Evolutionary conservation across 768 basidiomycete genomes (phyloP), one percentile per base, ranked within the genome.

Genomic region (Phylloporus sp.): DNA sequence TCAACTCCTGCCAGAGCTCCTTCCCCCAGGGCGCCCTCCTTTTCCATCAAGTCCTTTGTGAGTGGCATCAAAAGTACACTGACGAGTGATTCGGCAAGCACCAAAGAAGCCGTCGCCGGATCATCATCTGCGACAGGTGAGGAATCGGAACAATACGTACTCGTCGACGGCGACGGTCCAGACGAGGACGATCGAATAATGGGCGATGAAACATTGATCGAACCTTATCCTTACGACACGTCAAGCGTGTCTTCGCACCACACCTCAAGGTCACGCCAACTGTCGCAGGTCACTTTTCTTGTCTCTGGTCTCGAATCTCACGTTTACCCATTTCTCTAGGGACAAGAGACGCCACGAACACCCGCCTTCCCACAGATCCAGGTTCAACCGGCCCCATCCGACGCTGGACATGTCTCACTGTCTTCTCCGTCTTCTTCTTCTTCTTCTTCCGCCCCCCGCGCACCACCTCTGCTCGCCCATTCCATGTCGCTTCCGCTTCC

Each of bases 191-290:
- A 50, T 37, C 54, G 20, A 38, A 50, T 45, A 18, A 49, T 44
- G 37, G 51, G 42, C 4, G 57, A 56, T 14, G 59, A 56, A 35
- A 50, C 53, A 9, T 32, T 54, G 2, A 56, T 57, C 34, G 59
- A 65, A 6, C 58, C 56, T 4, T 56, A 53, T 32, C 52, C 42
- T 6, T 53, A 52, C 26, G 64, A 65, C 35, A 24, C 57, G 2
- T 46, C 53, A n/a, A 59, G 60, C 28, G 24, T 54, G 20, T 55
- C 52, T 27, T 63, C 65, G 5, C 59, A 55, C 27, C 54, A 62
- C 32, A 8, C 43, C 15, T 44, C 52, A 40, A 39, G 52, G 22
- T 14, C 15, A 40, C 49, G 18, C 6, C 44, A 21, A n/a, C 11
- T 11, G 4, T 47, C 55, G 2, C 57, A 60, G 58, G 60, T 62